These are phyloP conservation scores for Cryptococcus wingfieldii DNA, from an alignment of 1,284 basidiomycete genomes.

Conservation along the genomic window DNA sequence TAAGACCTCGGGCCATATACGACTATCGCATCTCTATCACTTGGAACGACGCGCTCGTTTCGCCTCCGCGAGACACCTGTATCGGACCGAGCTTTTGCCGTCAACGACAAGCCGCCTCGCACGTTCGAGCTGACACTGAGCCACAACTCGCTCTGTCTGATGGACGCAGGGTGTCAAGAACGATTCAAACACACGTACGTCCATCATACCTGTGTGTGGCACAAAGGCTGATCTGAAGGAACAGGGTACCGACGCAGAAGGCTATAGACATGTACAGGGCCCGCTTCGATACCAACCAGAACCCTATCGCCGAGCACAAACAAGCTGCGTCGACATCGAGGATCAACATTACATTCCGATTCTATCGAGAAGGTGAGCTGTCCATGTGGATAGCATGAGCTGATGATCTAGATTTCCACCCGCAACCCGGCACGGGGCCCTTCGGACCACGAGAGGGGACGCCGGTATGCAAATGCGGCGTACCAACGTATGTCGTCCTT, in stretches of 20 bases:
- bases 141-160: conserved; percentile 86
- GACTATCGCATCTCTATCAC: conserved; percentile 85
- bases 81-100: conserved; percentile 51
- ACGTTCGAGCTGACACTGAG: conserved; percentile 78
- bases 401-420: conserved; percentile 66
- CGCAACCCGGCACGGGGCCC: conserved; percentile 45
- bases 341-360: conserved; percentile 82
- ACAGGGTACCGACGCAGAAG: conserved; percentile 64
- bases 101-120: conserved; percentile 56
- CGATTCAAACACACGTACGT: conserved; percentile 63
- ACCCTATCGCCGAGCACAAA: conserved; percentile 25
- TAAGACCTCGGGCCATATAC: conserved; percentile 79
- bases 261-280: conserved; percentile 73
- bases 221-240: conserved; percentile 17
- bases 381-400: not conserved
- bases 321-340: conserved; percentile 60
- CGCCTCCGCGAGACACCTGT: conserved; percentile 56
- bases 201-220: not conserved
- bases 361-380: conserved; percentile 36
- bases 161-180: conserved; percentile 89
- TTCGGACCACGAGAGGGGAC: conserved; percentile 39
- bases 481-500: conserved; percentile 56
- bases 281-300: conserved; percentile 44
- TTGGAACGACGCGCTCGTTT: conserved; percentile 74
- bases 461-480: conserved; percentile 67